These are phyloP conservation scores for Takakia lepidozioides DNA, from an alignment of 225 moss, liverwort and hornwort genomes.

Conservation along the genomic window DNA sequence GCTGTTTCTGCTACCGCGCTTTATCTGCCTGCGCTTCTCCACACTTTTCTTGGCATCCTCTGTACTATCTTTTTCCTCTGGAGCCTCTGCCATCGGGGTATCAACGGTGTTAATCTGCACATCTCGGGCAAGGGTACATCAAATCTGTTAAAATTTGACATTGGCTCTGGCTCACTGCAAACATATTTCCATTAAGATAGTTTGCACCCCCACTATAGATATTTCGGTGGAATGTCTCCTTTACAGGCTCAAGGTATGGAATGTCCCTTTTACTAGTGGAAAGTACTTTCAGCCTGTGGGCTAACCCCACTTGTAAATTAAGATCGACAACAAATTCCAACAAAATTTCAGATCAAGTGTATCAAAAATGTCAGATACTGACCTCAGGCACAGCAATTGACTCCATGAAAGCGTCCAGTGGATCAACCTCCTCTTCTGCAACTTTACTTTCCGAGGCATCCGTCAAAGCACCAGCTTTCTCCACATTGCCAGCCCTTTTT, in stretches of 20 bases:
- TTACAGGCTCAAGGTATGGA: too few relatives aligned
- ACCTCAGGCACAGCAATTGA: conserved; percentile 89
- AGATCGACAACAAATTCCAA: not conserved
- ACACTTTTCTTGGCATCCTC: conserved; percentile 36
- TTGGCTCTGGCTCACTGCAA: not conserved
- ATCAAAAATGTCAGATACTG: too few relatives aligned
- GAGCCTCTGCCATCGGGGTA: conserved; percentile 13
- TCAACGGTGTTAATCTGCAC: conserved; percentile 30
- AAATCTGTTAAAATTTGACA: not conserved
- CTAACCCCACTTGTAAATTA: not conserved
- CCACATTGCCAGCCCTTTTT: conserved; percentile 27
- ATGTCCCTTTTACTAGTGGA: not conserved
- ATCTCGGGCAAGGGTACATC: not conserved
- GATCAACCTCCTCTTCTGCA: conserved; percentile 85
- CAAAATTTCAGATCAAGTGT: too few relatives aligned
- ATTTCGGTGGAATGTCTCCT: too few relatives aligned
- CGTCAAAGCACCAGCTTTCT: conserved; percentile 23
- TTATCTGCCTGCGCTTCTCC: conserved; percentile 56
- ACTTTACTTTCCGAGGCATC: conserved; percentile 21
- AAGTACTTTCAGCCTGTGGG: not conserved
- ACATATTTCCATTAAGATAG: not conserved
- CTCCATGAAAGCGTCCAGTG: conserved; percentile 98
- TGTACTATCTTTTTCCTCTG: conserved; percentile 18
- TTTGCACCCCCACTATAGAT: too few relatives aligned
- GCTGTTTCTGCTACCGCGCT: conserved; percentile 46